A percentile compares a stretch with the other conserved stretches of the same genome.
These are phyloP conservation scores for Intubia oerlemansii DNA, from an alignment of 2,329 filamentous ascomycete species.

Conservation along the genomic window DNA sequence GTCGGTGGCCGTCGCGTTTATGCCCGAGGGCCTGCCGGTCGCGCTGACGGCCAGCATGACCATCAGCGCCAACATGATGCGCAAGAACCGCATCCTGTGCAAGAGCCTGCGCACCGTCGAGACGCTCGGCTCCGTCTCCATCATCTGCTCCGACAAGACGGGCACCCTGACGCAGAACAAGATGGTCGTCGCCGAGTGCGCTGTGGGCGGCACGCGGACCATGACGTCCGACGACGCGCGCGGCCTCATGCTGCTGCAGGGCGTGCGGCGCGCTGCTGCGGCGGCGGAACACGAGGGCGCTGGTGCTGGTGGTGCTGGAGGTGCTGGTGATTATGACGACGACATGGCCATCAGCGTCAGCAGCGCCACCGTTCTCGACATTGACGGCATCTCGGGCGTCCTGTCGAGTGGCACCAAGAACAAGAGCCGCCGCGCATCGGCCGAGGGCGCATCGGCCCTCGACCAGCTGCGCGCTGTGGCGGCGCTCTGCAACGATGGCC, in stretches of 20 bases:
- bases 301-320: neutral
- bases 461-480: slow-evolving; percentile 38
- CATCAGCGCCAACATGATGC: slow-evolving; percentile 58
- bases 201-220: slow-evolving; percentile 31
- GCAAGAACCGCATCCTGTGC: slow-evolving; percentile 55
- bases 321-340: neutral
- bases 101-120: slow-evolving; percentile 64
- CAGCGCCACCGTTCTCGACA: slow-evolving; percentile 2
- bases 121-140: slow-evolving; percentile 52
- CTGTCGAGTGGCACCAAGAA: slow-evolving; percentile 10
- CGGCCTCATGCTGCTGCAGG: slow-evolving; percentile 14
- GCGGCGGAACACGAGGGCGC: too few relatives aligned
- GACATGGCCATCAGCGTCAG: neutral
- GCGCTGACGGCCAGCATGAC: slow-evolving; percentile 50
- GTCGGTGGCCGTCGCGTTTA: slow-evolving; percentile 51
- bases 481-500: slow-evolving; percentile 52
- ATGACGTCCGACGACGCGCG: slow-evolving; percentile 29
- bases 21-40: slow-evolving; percentile 53
- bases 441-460: slow-evolving; percentile 15
- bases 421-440: slow-evolving; percentile 10
- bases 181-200: slow-evolving; percentile 52
- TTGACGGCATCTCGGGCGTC: neutral
- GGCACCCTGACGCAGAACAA: slow-evolving; percentile 50
- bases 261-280: slow-evolving; percentile 6
- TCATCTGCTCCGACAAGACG: too few relatives aligned